A percentile compares a stretch with the other conserved stretches of the same genome.
Conservation (phyloP, 2,329 filamentous ascomycete genomes). For the Microsporum canis region DNA sequence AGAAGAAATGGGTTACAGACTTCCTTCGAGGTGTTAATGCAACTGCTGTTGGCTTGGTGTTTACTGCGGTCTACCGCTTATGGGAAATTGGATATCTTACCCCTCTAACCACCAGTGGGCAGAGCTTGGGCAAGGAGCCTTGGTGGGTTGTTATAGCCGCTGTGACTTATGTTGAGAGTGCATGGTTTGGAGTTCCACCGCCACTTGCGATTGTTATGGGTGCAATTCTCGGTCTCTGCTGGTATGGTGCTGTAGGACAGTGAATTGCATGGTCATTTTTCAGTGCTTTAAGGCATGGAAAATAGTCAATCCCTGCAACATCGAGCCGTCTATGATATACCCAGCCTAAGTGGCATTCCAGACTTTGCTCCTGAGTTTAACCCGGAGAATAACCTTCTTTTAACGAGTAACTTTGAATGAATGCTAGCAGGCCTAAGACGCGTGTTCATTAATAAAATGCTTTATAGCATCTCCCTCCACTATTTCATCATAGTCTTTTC, state of each 20-base stretch:
- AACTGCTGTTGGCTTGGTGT: conserved; percentile 50
- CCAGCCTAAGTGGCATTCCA: too few species aligned
- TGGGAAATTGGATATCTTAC: conserved; percentile 53
- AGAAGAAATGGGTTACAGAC: conserved; percentile 38
- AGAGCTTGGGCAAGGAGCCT: conserved; percentile 46
- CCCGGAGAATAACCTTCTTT: too few species aligned
- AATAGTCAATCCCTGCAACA: too few species aligned
- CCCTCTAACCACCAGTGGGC: conserved; percentile 37
- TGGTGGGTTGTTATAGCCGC: conserved; percentile 54
- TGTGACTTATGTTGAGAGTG: conserved; percentile 36
- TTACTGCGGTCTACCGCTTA: conserved; percentile 52
- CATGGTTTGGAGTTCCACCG: conserved; percentile 38
- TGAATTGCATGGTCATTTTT: not conserved
- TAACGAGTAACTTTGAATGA: too few species aligned
- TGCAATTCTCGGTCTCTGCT: conserved; percentile 37
- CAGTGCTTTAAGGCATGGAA: not conserved
- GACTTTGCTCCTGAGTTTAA: too few species aligned
- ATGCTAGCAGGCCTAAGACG: too few species aligned
- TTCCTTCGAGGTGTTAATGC: conserved; percentile 48
- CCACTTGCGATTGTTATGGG: conserved; percentile 38
- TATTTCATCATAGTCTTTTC: too few species aligned
- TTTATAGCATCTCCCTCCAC: too few species aligned
- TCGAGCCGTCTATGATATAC: too few species aligned
- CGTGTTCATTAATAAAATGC: too few species aligned
- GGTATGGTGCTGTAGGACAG: conserved; percentile 35